Percentiles rank a stretch among this genome's conserved stretches.
phyloP scores from a whole-genome alignment of 768 basidiomycete species.

The Auriculariales sp. region DNA sequence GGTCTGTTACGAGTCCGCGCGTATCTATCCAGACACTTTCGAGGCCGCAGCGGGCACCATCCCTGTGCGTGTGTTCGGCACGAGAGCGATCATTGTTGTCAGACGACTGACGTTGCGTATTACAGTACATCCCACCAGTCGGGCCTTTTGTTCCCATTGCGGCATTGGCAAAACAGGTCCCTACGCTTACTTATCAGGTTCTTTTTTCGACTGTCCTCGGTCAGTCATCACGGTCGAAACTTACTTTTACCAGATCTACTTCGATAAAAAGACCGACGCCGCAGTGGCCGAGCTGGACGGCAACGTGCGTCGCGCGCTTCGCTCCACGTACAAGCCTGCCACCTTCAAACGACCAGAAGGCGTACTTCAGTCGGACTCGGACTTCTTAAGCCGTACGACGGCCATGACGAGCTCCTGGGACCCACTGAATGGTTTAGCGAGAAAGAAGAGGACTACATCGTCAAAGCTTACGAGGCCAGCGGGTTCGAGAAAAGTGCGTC shows the following conservation, averaged over 20 bases:
- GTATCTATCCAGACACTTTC: slow-evolving; percentile 52
- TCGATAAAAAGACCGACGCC: slow-evolving; percentile 30
- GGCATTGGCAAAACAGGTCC: slow-evolving; percentile 24
- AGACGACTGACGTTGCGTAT: neutral
- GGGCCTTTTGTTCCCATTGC: slow-evolving; percentile 33
- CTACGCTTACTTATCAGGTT: slow-evolving; percentile 35
- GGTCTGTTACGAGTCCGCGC: slow-evolving; percentile 53
- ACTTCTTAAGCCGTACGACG: slow-evolving; percentile 32
- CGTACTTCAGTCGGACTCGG: slow-evolving; percentile 35
- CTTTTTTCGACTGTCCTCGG: neutral
- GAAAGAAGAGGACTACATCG: slow-evolving; percentile 57
- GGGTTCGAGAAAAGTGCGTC: slow-evolving; percentile 48
- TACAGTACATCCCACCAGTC: slow-evolving; percentile 44
- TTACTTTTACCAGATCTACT: slow-evolving; percentile 39
- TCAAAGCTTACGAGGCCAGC: slow-evolving; percentile 42
- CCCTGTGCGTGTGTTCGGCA: neutral
- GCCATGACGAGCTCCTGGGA: neutral
- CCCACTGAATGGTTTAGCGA: slow-evolving; percentile 39
- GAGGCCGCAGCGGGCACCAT: slow-evolving; percentile 36
- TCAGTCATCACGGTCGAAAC: neutral
- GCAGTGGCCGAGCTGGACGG: slow-evolving; percentile 39
- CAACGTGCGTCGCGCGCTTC: slow-evolving; percentile 41
- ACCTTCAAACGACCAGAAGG: slow-evolving; percentile 38
- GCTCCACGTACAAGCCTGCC: slow-evolving; percentile 38
- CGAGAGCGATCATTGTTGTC: neutral